Conservation (phyloP, 306 rosid genomes). For the Ormosia emarginata region DNA sequence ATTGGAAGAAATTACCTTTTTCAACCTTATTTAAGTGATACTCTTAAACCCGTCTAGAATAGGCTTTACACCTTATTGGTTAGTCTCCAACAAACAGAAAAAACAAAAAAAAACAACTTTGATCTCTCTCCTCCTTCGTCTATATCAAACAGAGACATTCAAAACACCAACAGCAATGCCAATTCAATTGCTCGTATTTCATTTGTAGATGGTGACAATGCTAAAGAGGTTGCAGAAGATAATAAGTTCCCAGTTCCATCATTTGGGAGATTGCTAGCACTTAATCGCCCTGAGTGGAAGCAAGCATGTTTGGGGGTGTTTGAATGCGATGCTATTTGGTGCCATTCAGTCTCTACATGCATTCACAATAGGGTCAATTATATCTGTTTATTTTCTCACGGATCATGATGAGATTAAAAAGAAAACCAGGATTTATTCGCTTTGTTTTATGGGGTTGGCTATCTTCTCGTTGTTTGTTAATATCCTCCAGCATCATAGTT, state of each 20-base stretch:
- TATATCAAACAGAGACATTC: conserved; percentile 29
- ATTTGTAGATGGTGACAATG: background rate
- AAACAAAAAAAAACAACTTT: background rate
- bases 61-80: conserved; percentile 61
- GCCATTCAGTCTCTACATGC: conserved; percentile 74
- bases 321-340: conserved; percentile 60
- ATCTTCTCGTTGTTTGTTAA: conserved; percentile 50
- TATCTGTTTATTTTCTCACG: conserved; percentile 58
- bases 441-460: conserved; percentile 59
- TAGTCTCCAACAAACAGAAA: conserved; percentile 61
- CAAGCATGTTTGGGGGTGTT: conserved; percentile 64
- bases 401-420: conserved; percentile 74
- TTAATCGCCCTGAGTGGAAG: conserved; percentile 84
- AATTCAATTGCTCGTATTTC: conserved; percentile 39
- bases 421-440: conserved; percentile 47
- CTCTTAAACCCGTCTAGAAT: conserved; percentile 21
- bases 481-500: conserved; percentile 66
- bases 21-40: no score
- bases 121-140: conserved; percentile 21
- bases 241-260: conserved; percentile 47
- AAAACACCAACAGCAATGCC: conserved; percentile 40
- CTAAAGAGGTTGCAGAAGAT: background rate
- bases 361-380: conserved; percentile 62
- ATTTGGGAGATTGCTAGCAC: conserved; percentile 56
- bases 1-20: no score